phyloP scores from a whole-genome alignment of 1,284 basidiomycete species.

The Tetrapyrgos nigripes region DNA sequence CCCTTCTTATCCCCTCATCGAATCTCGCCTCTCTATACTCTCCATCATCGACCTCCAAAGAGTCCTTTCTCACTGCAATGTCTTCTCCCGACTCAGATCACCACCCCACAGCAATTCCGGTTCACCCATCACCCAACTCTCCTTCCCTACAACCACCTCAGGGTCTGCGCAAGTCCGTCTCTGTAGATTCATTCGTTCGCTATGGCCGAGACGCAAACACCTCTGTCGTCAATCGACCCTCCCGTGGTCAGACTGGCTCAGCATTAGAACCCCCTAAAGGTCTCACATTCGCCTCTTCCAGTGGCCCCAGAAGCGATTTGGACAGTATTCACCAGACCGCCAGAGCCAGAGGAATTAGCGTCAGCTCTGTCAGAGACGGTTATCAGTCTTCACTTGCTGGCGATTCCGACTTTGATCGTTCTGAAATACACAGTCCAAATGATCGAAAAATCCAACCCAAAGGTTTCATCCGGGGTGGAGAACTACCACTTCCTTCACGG shows the following conservation, averaged over 20 bases:
- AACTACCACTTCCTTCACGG: conserved; percentile 61
- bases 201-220: conserved; percentile 46
- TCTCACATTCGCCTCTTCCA: conserved; percentile 25
- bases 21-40: background rate
- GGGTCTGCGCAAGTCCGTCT: conserved; percentile 71
- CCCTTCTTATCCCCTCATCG: background rate
- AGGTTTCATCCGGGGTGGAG: conserved; percentile 52
- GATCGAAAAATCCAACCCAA: conserved; percentile 44
- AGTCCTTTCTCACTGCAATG: conserved; percentile 15
- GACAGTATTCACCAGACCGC: conserved; percentile 40
- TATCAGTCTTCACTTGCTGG: conserved; percentile 43
- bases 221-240: conserved; percentile 41
- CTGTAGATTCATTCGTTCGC: conserved; percentile 74
- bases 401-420: conserved; percentile 63
- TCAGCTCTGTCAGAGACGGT: conserved; percentile 53
- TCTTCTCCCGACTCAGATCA: conserved; percentile 16
- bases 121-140: background rate
- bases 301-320: conserved; percentile 33
- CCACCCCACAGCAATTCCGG: background rate
- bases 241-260: conserved; percentile 38
- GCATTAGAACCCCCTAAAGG: conserved; percentile 37
- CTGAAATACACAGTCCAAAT: conserved; percentile 42
- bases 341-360: conserved; percentile 60
- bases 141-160: conserved; percentile 32
- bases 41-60: conserved; percentile 16